Evolutionary conservation across 2,329 filamentous ascomycete species (phyloP).

Genomic region (Sarocladium strictum): DNA sequence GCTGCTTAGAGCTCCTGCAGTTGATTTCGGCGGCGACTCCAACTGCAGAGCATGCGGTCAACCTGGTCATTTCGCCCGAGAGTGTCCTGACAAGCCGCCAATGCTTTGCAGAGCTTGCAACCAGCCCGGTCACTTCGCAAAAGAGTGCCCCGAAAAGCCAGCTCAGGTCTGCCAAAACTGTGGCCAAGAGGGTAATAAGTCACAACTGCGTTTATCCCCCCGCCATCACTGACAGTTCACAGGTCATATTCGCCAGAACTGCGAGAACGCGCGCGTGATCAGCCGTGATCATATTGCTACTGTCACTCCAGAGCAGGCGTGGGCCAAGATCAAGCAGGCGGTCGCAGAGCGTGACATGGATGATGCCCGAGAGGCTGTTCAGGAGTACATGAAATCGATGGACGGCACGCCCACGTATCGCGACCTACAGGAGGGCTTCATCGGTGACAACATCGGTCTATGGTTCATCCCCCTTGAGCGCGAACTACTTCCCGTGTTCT

Average conservation of each 20-base stretch:
- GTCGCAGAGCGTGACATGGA: constrained; percentile 51
- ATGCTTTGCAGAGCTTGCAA: constrained; percentile 40
- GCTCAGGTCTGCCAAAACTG: constrained; percentile 56
- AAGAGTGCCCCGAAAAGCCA: constrained; percentile 57
- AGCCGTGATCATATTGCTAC: constrained; percentile 45
- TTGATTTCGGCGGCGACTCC: neutral
- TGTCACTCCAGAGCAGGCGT: constrained; percentile 48
- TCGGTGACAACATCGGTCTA: constrained; percentile 44
- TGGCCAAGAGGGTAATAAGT: constrained; percentile 45
- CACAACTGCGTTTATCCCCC: neutral
- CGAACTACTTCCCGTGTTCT: constrained; percentile 49
- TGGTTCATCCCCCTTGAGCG: constrained; percentile 60
- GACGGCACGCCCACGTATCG: constrained; percentile 50
- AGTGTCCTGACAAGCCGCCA: constrained; percentile 18
- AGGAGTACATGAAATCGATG: constrained; percentile 55
- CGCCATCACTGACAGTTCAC: constrained; percentile 12
- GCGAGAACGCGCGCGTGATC: constrained; percentile 54
- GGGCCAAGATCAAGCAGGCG: constrained; percentile 48
- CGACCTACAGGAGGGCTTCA: constrained; percentile 56
- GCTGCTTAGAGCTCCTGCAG: neutral
- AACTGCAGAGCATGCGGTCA: neutral
- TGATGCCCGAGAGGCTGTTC: constrained; percentile 53
- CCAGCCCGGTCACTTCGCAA: constrained; percentile 46
- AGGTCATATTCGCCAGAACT: constrained; percentile 53
- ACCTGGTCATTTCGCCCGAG: constrained; percentile 8